phyloP scores from a whole-genome alignment of 192 early-diverging fungal species.

The Gigaspora rosea region DNA sequence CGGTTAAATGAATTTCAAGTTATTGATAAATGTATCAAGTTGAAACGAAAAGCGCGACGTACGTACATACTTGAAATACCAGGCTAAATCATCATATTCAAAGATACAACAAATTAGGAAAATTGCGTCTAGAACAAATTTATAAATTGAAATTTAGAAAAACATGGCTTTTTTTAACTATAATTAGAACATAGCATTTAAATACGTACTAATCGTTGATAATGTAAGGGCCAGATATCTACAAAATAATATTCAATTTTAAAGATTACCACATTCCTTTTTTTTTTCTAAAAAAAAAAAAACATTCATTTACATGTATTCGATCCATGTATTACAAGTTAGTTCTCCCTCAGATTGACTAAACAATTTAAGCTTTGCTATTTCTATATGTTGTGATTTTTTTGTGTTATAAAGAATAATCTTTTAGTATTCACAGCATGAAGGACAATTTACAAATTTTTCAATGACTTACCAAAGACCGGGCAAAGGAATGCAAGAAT shows the following conservation, averaged over 20 bases:
- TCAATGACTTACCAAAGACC: not conserved
- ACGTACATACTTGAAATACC: too few relatives aligned
- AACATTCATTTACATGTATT: not conserved
- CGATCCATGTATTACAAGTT: not conserved
- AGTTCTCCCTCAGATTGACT: not conserved
- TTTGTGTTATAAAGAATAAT: not conserved
- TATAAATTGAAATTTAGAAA: not conserved
- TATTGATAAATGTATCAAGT: not conserved
- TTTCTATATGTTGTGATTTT: not conserved
- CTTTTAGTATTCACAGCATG: not conserved
- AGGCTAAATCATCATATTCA: too few relatives aligned
- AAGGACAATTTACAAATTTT: not conserved
- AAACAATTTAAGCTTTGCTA: not conserved
- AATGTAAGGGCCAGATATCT: not conserved
- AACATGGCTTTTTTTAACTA: not conserved
- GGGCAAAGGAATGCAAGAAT: not conserved
- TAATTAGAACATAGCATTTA: not conserved
- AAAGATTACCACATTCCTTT: not conserved
- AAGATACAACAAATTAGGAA: too few relatives aligned
- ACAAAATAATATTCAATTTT: not conserved
- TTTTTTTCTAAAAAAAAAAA: not conserved
- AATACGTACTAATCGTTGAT: not conserved
- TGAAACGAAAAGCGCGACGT: not conserved
- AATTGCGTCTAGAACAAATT: too few relatives aligned
- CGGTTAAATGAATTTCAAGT: not conserved